Conservation (phyloP, 1,284 basidiomycete species). For the Meira nashicola region DNA sequence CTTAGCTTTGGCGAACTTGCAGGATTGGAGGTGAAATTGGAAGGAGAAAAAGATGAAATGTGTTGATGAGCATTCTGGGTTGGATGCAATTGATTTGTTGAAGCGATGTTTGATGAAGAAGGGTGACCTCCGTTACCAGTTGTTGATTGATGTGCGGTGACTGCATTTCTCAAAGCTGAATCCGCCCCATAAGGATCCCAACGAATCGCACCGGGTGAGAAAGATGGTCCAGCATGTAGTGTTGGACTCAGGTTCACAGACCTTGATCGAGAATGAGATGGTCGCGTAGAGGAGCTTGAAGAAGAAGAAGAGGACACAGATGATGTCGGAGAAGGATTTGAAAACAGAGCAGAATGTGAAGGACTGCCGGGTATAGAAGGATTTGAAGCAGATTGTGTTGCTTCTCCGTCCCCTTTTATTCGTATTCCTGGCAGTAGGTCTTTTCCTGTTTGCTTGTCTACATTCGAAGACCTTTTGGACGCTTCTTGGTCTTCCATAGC, state of each 20-base stretch:
- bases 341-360: too few species aligned
- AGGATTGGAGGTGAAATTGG: background rate
- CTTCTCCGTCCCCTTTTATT: too few species aligned
- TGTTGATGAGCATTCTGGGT: background rate
- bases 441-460: too few species aligned
- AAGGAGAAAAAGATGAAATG: background rate
- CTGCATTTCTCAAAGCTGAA: background rate
- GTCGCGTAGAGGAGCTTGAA: background rate
- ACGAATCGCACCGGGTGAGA: background rate
- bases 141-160: background rate
- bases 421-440: too few species aligned
- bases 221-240: slow-evolving; percentile 3
- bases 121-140: background rate
- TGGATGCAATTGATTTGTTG: background rate
- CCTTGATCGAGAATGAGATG: slow-evolving; percentile 13
- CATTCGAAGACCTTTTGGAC: too few species aligned
- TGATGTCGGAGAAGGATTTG: too few species aligned
- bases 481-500: too few species aligned
- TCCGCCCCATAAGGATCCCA: background rate
- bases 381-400: too few species aligned
- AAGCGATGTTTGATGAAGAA: background rate
- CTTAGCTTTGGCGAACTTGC: background rate
- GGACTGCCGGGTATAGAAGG: too few species aligned
- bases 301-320: background rate
- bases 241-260: slow-evolving; percentile 18